A percentile compares a stretch with the other conserved stretches of the same genome.
phyloP scores from a whole-genome alignment of 164 flowering plant genomes.

The Dillenia suffruticosa region DNA sequence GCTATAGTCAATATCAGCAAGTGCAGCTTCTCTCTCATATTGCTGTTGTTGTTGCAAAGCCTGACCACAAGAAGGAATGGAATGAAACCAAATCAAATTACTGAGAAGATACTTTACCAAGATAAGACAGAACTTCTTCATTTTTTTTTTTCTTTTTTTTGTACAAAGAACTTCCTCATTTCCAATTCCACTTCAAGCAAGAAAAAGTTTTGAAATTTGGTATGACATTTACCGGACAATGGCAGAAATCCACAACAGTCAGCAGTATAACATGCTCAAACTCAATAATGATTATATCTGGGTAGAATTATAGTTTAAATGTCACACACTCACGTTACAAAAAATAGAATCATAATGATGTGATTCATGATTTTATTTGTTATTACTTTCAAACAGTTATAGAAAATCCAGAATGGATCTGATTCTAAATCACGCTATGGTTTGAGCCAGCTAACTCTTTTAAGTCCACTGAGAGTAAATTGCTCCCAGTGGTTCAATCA shows the following conservation, averaged over 20 bases:
- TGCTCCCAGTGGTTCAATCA: no score
- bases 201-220: not conserved
- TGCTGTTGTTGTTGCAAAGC: conserved; percentile 72
- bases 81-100: not conserved
- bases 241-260: not conserved
- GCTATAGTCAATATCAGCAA: conserved; percentile 75
- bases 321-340: no score
- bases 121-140: not conserved
- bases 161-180: not conserved
- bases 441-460: no score
- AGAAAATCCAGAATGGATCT: no score
- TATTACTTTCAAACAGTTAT: no score
- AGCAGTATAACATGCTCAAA: not conserved
- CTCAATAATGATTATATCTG: no score
- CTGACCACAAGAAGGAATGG: conserved; percentile 27
- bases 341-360: no score
- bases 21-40: conserved; percentile 73
- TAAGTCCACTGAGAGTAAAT: no score
- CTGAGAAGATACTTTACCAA: not conserved
- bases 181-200: not conserved
- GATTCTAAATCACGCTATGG: no score
- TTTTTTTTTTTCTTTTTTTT: no score
- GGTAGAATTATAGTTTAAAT: no score
- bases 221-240: not conserved
- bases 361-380: no score